Percentiles rank a stretch among this genome's conserved stretches.
Conservation (phyloP, 169 alveolate genomes). For the Besnoitia besnoiti region DNA sequence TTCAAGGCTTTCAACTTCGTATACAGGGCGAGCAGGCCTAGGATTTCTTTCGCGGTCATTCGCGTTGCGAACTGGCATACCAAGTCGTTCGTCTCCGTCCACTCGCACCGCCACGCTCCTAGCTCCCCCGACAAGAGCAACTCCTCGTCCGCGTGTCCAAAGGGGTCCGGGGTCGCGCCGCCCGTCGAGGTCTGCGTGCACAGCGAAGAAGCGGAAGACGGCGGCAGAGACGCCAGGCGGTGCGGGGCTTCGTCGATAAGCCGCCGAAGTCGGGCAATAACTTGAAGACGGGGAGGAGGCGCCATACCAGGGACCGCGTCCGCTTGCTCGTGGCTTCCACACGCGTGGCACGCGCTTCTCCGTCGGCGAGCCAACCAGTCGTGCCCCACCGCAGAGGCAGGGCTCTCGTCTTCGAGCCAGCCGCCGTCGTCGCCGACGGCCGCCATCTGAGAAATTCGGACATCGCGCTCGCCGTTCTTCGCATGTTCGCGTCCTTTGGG, state of each 20-base stretch:
- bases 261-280: neutral
- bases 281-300: constrained; percentile 20
- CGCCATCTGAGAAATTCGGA: neutral
- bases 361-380: too few species aligned
- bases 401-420: too few species aligned
- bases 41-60: constrained; percentile 8
- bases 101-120: constrained; percentile 41
- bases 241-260: neutral
- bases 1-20: neutral
- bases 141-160: neutral
- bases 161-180: neutral
- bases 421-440: too few species aligned
- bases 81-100: constrained; percentile 15
- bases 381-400: too few species aligned
- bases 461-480: neutral
- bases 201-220: neutral
- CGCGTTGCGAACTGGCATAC: constrained; percentile 43
- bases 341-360: too few species aligned
- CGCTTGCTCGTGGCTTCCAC: too few species aligned
- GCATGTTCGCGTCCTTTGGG: neutral
- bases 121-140: neutral
- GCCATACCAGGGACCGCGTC: too few species aligned
- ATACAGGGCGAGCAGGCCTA: constrained; percentile 9
- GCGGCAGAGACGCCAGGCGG: neutral
- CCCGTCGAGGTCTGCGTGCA: neutral